Base-by-base conservation (phyloP, 805 yeast genomes). In the Torulaspora gathmanii region DNA sequence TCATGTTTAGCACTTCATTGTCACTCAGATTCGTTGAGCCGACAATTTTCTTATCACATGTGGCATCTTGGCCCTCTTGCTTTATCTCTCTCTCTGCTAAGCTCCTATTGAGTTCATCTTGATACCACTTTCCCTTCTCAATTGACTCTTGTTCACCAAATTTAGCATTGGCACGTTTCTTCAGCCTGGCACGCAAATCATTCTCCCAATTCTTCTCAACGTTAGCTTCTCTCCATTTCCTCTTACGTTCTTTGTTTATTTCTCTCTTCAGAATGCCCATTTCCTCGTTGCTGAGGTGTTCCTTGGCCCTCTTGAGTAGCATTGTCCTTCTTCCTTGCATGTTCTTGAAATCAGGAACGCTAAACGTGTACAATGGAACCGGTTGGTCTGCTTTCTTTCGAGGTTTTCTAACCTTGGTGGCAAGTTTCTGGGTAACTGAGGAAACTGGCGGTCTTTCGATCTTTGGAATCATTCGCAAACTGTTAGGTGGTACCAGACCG, bases 181-280 rank as follows among this genome's bases (percentile, higher is more conserved):
- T 74, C 16, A 91, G 82, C 44, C 98, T 71, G 0, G 86, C 79
- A 42, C 95, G 73, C 44, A 91, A 70, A 60, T 91, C 98, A 56
- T 87, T 83, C 62, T 89, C 96, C 68, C 86, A 83, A 64, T 90
- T 90, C 52, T 93, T 73, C 48, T 83, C 83, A 7, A 78, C 75
- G 59, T 91, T 88, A 22, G 78, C 81, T 22, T 52, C 60, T 44
- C 69, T 58, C 69, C 69, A 64, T 40, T 58, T 63, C 40, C 68
- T 52, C 36, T 64, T 64, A 13, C 68, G 54, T 46, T 62, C 67
- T 16, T 56, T 63, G 34, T 57, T 58, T 22, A 63, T 44, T 31
- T 55, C 61, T 44, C 52, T 60, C 35, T 54, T 62, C 23, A 64
- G 44, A 11, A 41, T 40, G 10, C 37, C 38, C 48, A 58, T 42